These are phyloP conservation scores for Rhizopus sp. DNA, from an alignment of 371 early-diverging fungal genomes.

Conservation along the genomic window DNA sequence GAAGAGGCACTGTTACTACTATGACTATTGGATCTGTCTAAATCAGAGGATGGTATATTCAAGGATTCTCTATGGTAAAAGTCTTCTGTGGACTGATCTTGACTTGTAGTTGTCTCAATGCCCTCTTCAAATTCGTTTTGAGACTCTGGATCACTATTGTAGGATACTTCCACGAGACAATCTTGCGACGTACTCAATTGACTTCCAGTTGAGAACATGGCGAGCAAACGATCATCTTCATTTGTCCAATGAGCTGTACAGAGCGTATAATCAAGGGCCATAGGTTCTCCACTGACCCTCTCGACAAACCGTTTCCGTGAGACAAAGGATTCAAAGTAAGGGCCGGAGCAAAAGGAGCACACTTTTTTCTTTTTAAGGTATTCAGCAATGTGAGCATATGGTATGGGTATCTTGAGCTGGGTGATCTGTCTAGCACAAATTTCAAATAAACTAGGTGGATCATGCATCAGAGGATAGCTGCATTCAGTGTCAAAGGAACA, in stretches of 20 bases:
- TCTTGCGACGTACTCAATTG: neutral
- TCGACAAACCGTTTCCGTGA: slow-evolving; percentile 67
- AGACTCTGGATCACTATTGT: neutral
- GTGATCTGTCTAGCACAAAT: slow-evolving; percentile 75
- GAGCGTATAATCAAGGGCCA: slow-evolving; percentile 39
- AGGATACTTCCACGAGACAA: neutral
- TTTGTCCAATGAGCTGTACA: slow-evolving; percentile 49
- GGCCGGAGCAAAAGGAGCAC: slow-evolving; percentile 88
- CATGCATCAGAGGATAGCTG: slow-evolving; percentile 30
- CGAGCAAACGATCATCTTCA: slow-evolving; percentile 38
- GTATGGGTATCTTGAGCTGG: slow-evolving; percentile 62
- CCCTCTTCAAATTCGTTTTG: neutral
- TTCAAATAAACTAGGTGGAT: slow-evolving; percentile 70
- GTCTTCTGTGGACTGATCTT: slow-evolving; percentile 1
- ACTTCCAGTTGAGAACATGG: slow-evolving; percentile 32
- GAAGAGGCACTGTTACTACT: slow-evolving; percentile 10
- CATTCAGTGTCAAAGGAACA: slow-evolving; percentile 48
- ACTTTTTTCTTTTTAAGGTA: slow-evolving; percentile 67
- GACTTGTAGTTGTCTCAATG: neutral
- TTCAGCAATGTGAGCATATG: slow-evolving; percentile 54
- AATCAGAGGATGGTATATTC: neutral
- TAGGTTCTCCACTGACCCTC: slow-evolving; percentile 49
- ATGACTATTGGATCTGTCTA: neutral
- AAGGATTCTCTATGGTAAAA: neutral
- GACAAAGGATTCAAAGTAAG: slow-evolving; percentile 76